Conservation (phyloP, 768 basidiomycete species). For the Boletellus ananiceps region DNA sequence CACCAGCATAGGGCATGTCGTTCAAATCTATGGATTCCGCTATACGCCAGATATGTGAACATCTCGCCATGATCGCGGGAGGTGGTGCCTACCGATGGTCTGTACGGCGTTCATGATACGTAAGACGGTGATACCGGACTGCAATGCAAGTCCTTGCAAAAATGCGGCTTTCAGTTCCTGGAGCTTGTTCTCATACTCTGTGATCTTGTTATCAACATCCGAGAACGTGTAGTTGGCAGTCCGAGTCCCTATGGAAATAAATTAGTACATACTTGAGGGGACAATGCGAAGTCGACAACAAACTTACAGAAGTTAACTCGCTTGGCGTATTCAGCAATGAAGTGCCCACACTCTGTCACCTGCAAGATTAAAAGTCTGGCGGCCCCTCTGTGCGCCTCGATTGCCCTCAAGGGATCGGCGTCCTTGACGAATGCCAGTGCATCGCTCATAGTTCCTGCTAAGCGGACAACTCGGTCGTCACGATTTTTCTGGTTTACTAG, state of each 20-base stretch:
- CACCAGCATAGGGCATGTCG: slow-evolving; percentile 19
- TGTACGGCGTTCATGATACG: slow-evolving; percentile 17
- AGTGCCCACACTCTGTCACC: slow-evolving; percentile 23
- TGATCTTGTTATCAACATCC: slow-evolving; percentile 17
- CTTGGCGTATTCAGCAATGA: slow-evolving; percentile 20
- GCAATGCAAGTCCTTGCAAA: slow-evolving; percentile 13
- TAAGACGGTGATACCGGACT: slow-evolving; percentile 16
- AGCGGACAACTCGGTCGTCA: slow-evolving; percentile 12
- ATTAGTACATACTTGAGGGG: neutral
- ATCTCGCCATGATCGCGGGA: neutral
- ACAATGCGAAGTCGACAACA: neutral
- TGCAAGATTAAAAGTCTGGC: slow-evolving; percentile 16
- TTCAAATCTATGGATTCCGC: slow-evolving; percentile 17
- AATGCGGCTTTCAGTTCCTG: slow-evolving; percentile 16
- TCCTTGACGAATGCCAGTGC: slow-evolving; percentile 13
- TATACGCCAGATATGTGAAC: neutral
- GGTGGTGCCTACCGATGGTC: slow-evolving; percentile 1
- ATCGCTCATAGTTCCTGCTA: slow-evolving; percentile 16
- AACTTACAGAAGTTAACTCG: slow-evolving; percentile 16
- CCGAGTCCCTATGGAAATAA: slow-evolving; percentile 7
- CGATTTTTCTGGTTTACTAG: slow-evolving; percentile 17
- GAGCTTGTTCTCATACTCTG: slow-evolving; percentile 16
- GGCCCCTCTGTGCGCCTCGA: slow-evolving; percentile 5
- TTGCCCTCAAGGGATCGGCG: slow-evolving; percentile 4
- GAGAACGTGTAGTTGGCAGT: slow-evolving; percentile 15